Conservation (phyloP, 2,329 filamentous ascomycete species). For the Aulographum hederae region DNA sequence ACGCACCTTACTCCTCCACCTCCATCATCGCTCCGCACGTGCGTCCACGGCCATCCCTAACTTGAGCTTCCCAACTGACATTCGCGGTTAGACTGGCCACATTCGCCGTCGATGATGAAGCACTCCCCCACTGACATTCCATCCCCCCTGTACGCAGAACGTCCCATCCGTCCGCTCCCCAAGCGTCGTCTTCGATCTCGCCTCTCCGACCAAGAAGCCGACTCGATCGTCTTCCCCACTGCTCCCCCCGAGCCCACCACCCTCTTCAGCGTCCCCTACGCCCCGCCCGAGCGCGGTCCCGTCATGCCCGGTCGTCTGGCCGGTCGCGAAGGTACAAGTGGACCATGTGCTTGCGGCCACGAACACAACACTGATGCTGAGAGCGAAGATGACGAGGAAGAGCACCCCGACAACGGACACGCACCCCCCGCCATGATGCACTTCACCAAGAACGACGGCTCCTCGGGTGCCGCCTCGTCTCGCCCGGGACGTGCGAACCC, state of each 20-base stretch:
- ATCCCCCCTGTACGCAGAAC: constrained; percentile 47
- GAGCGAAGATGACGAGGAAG: constrained; percentile 10
- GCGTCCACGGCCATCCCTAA: no score
- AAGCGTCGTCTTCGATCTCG: constrained; percentile 76
- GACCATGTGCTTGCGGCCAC: constrained; percentile 13
- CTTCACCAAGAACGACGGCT: not conserved
- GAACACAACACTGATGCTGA: constrained; percentile 11
- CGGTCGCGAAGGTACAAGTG: constrained; percentile 33
- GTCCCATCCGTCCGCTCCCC: constrained; percentile 82
- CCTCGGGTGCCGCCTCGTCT: not conserved
- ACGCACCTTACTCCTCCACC: no score
- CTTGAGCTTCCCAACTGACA: no score
- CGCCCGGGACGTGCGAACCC: constrained; percentile 2
- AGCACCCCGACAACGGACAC: constrained; percentile 13
- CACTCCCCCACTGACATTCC: not conserved
- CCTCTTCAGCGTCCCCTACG: constrained; percentile 54
- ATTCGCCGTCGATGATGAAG: not conserved
- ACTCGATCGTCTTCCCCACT: constrained; percentile 66
- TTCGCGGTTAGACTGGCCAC: not conserved
- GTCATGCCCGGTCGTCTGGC: constrained; percentile 18
- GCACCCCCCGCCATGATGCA: constrained; percentile 4
- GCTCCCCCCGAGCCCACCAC: constrained; percentile 52
- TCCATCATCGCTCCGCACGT: no score
- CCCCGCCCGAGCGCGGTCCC: constrained; percentile 13
- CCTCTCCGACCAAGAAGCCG: constrained; percentile 68